These are phyloP conservation scores for Boletus hoseneyae DNA, from an alignment of 1,284 basidiomycete genomes.

Conservation along the genomic window DNA sequence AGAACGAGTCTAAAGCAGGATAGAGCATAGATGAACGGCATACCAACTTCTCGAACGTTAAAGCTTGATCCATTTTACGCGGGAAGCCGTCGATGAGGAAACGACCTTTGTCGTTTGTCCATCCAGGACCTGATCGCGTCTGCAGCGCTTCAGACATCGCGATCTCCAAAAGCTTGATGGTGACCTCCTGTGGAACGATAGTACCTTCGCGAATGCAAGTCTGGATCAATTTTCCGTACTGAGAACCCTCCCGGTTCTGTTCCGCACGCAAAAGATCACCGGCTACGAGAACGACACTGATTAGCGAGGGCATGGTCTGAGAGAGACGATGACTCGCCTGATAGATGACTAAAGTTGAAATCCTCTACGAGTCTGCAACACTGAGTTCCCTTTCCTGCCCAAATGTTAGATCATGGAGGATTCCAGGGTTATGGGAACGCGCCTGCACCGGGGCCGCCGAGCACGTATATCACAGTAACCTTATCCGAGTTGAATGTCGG, in stretches of 20 bases:
- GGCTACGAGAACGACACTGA: conserved; percentile 47
- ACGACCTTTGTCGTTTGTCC: conserved; percentile 74
- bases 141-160: conserved; percentile 78
- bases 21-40: conserved; percentile 25
- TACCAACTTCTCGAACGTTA: conserved; percentile 89
- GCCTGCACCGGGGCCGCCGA: conserved; percentile 97
- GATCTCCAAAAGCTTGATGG: conserved; percentile 92
- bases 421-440: conserved; percentile 20
- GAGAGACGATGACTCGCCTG: conserved; percentile 51
- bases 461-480: conserved; percentile 91
- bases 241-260: conserved; percentile 82
- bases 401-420: conserved; percentile 13
- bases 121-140: conserved; percentile 48
- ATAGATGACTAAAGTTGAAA: conserved; percentile 92
- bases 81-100: conserved; percentile 99
- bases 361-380: conserved; percentile 86
- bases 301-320: not conserved
- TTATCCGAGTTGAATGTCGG: conserved; percentile 71
- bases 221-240: conserved; percentile 86
- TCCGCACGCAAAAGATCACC: conserved; percentile 96
- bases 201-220: conserved; percentile 89
- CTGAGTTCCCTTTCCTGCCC: conserved; percentile 93
- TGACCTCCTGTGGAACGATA: conserved; percentile 97
- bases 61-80: conserved; percentile 91
- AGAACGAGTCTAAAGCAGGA: not conserved